Evolutionary conservation across 352 stramenopile species (phyloP).

Genomic region (Thalassiosira mediterranea): DNA sequence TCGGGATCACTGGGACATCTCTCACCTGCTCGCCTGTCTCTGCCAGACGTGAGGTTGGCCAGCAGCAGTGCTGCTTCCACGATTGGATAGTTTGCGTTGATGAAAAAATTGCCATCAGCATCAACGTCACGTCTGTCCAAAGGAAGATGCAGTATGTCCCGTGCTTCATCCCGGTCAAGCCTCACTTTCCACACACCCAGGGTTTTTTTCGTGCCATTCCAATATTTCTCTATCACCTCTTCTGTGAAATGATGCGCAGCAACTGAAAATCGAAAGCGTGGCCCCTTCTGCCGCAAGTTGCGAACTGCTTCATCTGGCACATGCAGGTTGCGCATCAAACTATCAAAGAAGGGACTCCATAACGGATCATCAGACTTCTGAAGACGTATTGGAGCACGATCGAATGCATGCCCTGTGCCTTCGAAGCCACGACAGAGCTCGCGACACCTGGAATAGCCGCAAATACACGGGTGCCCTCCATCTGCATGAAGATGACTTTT

Average conservation of each 20-base stretch:
- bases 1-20: no score
- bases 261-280: background rate
- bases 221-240: conserved; percentile 3
- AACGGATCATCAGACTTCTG: background rate
- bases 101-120: conserved; percentile 7
- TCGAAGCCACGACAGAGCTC: background rate
- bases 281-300: background rate
- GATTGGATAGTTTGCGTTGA: conserved; percentile 13
- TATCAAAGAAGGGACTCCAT: conserved; percentile 3
- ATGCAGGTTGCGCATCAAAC: conserved; percentile 11
- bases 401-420: background rate
- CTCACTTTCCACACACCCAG: background rate
- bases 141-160: conserved; percentile 1
- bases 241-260: conserved; percentile 24
- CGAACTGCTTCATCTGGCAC: background rate
- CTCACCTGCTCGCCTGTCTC: no score
- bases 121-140: conserved; percentile 11
- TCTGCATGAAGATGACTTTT: conserved; percentile 1
- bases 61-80: conserved; percentile 8
- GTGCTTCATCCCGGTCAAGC: background rate
- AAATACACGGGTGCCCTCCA: conserved; percentile 4
- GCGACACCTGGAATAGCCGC: conserved; percentile 2
- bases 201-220: background rate
- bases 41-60: no score
- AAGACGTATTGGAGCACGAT: background rate